These are phyloP conservation scores for Catharanthus roseus DNA, from an alignment of 257 asterid genomes.

Conservation along the genomic window DNA sequence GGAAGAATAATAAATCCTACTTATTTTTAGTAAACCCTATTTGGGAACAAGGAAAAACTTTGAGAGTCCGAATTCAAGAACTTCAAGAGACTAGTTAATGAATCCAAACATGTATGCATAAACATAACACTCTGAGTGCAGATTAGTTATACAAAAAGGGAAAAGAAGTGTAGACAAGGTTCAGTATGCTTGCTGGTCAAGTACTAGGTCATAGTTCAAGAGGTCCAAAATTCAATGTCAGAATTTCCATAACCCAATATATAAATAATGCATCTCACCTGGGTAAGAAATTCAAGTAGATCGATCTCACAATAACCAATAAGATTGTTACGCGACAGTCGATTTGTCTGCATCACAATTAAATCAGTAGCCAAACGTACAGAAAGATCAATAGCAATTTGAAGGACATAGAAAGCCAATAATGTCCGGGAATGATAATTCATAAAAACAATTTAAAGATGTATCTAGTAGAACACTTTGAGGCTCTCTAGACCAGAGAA, in stretches of 20 bases:
- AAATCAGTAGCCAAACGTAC: slow-evolving; percentile 20
- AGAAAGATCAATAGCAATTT: slow-evolving; percentile 6
- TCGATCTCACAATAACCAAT: slow-evolving; percentile 86
- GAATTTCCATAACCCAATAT: no score
- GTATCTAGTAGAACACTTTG: neutral
- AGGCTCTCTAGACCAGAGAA: neutral
- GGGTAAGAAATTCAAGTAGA: slow-evolving; percentile 71
- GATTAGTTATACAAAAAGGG: neutral
- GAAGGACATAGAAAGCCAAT: neutral
- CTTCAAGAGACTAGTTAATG: neutral
- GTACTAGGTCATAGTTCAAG: no score
- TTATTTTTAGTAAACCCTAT: neutral
- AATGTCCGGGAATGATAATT: neutral
- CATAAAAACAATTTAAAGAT: no score
- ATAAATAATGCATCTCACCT: slow-evolving; percentile 46
- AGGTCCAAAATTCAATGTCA: no score
- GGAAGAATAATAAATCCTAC: neutral
- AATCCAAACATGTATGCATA: neutral
- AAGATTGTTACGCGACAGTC: slow-evolving; percentile 73
- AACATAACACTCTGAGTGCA: neutral
- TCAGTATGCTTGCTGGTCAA: neutral
- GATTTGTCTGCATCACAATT: slow-evolving; percentile 72
- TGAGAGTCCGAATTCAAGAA: neutral
- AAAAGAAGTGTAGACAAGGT: neutral
- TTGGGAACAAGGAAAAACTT: neutral